A percentile compares a stretch with the other conserved stretches of the same genome.
These are phyloP conservation scores for Cladophialophora yegresii DNA, from an alignment of 2,329 filamentous ascomycete genomes.

Conservation along the genomic window DNA sequence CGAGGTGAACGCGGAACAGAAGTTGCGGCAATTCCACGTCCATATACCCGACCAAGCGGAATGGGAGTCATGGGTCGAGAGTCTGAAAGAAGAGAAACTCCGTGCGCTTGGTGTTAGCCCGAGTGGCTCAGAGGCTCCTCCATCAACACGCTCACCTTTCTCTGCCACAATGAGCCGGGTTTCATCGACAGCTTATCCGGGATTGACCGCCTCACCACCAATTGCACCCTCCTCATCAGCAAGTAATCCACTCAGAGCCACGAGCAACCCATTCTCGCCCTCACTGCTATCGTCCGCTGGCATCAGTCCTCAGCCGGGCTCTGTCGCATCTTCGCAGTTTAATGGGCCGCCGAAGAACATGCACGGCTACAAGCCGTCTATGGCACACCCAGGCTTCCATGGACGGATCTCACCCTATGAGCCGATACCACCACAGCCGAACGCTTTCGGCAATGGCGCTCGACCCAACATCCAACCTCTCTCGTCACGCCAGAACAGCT, in stretches of 20 bases:
- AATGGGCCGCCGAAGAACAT: slow-evolving; percentile 56
- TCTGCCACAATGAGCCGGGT: slow-evolving; percentile 64
- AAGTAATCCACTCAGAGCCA: slow-evolving; percentile 65
- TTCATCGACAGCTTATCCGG: slow-evolving; percentile 70
- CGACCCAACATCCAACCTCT: slow-evolving; percentile 25
- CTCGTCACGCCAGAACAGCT: slow-evolving; percentile 41
- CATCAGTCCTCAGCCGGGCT: slow-evolving; percentile 64
- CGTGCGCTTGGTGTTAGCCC: slow-evolving; percentile 85
- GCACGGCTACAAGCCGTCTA: slow-evolving; percentile 71
- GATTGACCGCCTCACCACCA: slow-evolving; percentile 79
- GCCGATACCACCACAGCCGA: slow-evolving; percentile 64
- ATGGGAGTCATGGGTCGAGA: slow-evolving; percentile 78
- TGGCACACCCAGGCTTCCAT: slow-evolving; percentile 63
- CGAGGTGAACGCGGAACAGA: slow-evolving; percentile 44
- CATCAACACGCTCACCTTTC: slow-evolving; percentile 64
- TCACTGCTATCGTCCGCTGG: slow-evolving; percentile 61
- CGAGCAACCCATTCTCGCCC: slow-evolving; percentile 63
- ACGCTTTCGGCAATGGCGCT: slow-evolving; percentile 52
- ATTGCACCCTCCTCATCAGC: slow-evolving; percentile 73
- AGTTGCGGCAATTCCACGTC: slow-evolving; percentile 41
- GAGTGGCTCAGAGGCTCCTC: slow-evolving; percentile 69
- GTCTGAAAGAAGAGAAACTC: slow-evolving; percentile 86
- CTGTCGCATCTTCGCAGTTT: slow-evolving; percentile 71
- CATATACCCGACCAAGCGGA: slow-evolving; percentile 53
- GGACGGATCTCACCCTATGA: slow-evolving; percentile 68